These are phyloP conservation scores for Cyclotella cryptica DNA, from an alignment of 108 stramenopile species.

Conservation along the genomic window DNA sequence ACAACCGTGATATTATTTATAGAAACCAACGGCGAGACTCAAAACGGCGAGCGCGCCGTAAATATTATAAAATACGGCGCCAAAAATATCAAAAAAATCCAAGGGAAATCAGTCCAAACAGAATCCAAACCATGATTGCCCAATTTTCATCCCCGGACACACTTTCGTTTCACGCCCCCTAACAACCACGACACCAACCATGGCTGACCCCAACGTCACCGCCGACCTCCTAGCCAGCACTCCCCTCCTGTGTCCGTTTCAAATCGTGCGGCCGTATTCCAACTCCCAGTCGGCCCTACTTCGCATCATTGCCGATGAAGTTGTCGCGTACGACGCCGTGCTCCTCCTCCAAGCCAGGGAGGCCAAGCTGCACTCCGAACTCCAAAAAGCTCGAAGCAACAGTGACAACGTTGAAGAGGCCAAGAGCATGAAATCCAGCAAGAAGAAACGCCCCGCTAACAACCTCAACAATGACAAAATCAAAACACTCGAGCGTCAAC, in stretches of 20 bases:
- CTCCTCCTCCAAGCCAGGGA: slow-evolving; percentile 11
- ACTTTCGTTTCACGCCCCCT: too few relatives aligned
- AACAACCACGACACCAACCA: not conserved
- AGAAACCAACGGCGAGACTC: too few relatives aligned
- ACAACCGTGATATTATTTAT: too few relatives aligned
- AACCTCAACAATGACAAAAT: not conserved
- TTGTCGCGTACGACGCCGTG: slow-evolving; percentile 4
- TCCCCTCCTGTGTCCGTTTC: slow-evolving; percentile 8
- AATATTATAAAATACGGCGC: too few relatives aligned
- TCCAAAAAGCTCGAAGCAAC: slow-evolving; percentile 19
- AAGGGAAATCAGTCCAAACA: too few relatives aligned
- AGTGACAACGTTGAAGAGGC: not conserved
- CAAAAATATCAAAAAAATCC: too few relatives aligned
- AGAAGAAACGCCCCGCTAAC: not conserved
- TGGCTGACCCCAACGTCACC: not conserved
- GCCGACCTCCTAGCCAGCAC: not conserved
- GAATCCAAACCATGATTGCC: too few relatives aligned
- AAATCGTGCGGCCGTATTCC: not conserved
- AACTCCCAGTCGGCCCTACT: slow-evolving; percentile 4
- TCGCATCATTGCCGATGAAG: not conserved
- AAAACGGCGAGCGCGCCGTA: too few relatives aligned
- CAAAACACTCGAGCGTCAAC: slow-evolving; percentile 7
- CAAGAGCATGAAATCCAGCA: slow-evolving; percentile 5
- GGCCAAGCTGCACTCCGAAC: slow-evolving; percentile 18
- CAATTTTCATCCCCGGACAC: too few relatives aligned